Percentiles rank a stretch among this genome's conserved stretches.
Conservation (phyloP, 2,329 filamentous ascomycete species). For the Diaporthe caulivora region DNA sequence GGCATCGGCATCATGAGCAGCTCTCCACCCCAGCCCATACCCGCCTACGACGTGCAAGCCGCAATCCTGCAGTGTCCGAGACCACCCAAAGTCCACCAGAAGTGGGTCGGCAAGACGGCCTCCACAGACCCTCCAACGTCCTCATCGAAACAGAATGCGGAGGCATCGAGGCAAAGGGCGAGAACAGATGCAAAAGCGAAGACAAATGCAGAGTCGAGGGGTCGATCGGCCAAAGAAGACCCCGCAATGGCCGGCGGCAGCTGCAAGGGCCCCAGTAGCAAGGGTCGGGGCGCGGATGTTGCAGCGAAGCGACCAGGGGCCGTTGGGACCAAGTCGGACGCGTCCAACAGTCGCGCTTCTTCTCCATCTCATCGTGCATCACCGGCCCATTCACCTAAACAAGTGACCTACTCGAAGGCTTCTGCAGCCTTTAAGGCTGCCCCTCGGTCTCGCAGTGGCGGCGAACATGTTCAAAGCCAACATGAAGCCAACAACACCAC, state of each 20-base stretch:
- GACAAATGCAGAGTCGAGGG: slow-evolving; percentile 8
- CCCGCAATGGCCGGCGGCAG: slow-evolving; percentile 22
- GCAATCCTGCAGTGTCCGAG: slow-evolving; percentile 4
- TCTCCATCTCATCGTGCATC: not conserved
- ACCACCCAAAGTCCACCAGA: slow-evolving; percentile 35
- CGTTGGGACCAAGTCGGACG: slow-evolving; percentile 9
- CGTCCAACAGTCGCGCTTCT: slow-evolving; percentile 36
- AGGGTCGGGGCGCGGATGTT: slow-evolving; percentile 9
- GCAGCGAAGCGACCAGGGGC: slow-evolving; percentile 1
- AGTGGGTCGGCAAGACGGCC: not conserved
- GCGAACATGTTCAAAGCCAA: not conserved
- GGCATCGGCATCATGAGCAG: slow-evolving; percentile 47
- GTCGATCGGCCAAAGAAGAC: slow-evolving; percentile 6
- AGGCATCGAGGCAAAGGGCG: not conserved
- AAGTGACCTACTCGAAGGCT: not conserved
- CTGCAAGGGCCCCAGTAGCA: slow-evolving; percentile 26
- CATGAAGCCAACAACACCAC: not conserved
- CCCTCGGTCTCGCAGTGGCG: not conserved
- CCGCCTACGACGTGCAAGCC: not conserved
- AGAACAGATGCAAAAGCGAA: not conserved
- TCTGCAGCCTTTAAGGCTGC: not conserved
- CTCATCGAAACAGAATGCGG: not conserved
- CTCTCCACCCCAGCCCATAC: slow-evolving; percentile 29
- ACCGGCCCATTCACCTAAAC: not conserved
- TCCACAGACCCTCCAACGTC: not conserved